Base-by-base conservation (phyloP, 768 basidiomycete genomes). In the Agrocybe pediades region DNA sequence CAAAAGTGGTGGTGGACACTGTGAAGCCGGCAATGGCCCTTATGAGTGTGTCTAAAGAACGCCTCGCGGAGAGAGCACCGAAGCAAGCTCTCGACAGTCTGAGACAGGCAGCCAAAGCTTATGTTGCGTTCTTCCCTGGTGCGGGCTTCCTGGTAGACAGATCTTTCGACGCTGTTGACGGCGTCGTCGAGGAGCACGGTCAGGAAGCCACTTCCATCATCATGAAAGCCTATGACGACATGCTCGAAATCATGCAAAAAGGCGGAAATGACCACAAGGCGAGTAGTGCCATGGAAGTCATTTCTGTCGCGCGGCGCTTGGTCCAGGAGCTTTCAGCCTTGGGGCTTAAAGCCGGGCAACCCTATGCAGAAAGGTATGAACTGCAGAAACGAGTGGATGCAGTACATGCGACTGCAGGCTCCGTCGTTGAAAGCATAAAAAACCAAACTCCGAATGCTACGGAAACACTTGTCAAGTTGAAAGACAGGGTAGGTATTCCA, bases 91-190 rank as follows among this genome's bases (percentile, higher is more conserved):
- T 78, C 21, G 49, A 58, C n/a, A 65, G 65, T 60, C 71, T 81
- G 19, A 74, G 78, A 50, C 51, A 59, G 30, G 67, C 72, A 29
- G 71, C 71, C 23, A 78, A 76, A 59, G 65, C 74, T 9, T 78
- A 78, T 60, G 65, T 72, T 24, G 66, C 65, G 26, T 54, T 70
- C 45, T 57, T 80, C 26, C 78, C 79, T 1, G 73, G 73, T 2
- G 69, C 75, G 0, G 67, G 65, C 2, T 44, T 66, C 5, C 52
- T 74, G 39, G 67, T 80, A 50, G 77, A 81, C 65, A 60, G 55
- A 41, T 72, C 67, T 0, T 80, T 82, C 57, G 75, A 79, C 58
- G 61, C 63, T n/a, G 56, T 78, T 36, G 74, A 74, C 42, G 62
- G 70, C 47, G 59, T 74, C 11, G 66, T 70, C 26, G 68, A 72